Evolutionary conservation across 805 yeast species (phyloP).

Genomic region (Yamadazyma phyllophila): DNA sequence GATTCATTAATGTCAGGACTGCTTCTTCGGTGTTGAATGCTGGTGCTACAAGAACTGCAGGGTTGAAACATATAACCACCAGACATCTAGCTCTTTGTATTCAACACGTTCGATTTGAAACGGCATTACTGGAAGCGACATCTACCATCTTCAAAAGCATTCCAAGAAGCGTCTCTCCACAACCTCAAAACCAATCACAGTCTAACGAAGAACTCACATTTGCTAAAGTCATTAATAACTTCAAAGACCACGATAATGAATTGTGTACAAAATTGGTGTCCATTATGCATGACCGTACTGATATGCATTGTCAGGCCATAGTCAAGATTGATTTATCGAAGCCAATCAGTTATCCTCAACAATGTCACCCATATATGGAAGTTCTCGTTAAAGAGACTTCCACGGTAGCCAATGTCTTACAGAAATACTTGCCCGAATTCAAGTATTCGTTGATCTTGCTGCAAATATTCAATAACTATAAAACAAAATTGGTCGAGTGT

Average conservation of each 20-base stretch:
- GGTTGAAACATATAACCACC: conserved; percentile 69
- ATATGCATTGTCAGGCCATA: conserved; percentile 49
- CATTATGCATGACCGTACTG: conserved; percentile 65
- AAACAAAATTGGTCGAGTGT: conserved; percentile 49
- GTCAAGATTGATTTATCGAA: conserved; percentile 50
- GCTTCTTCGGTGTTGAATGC: conserved; percentile 67
- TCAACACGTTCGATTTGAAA: conserved; percentile 53
- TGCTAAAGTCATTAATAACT: conserved; percentile 33
- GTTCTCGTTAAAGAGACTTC: conserved; percentile 62
- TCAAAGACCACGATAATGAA: conserved; percentile 61
- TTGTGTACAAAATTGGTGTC: conserved; percentile 63
- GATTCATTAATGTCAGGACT: conserved; percentile 50
- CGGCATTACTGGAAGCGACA: conserved; percentile 37
- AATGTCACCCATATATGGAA: conserved; percentile 64
- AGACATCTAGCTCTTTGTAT: conserved; percentile 67
- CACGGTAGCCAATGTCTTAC: conserved; percentile 60
- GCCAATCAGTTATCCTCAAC: conserved; percentile 40
- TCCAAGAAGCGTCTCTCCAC: conserved; percentile 1
- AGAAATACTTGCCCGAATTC: conserved; percentile 52
- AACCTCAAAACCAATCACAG: conserved; percentile 8
- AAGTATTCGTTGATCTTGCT: conserved; percentile 46
- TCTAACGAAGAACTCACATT: conserved; percentile 27
- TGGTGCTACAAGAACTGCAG: conserved; percentile 73
- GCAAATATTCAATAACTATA: conserved; percentile 57
- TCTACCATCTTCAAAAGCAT: conserved; percentile 8